Base-by-base conservation (phyloP, 108 stramenopile species). In the Cyclostephanos invisitatus region DNA sequence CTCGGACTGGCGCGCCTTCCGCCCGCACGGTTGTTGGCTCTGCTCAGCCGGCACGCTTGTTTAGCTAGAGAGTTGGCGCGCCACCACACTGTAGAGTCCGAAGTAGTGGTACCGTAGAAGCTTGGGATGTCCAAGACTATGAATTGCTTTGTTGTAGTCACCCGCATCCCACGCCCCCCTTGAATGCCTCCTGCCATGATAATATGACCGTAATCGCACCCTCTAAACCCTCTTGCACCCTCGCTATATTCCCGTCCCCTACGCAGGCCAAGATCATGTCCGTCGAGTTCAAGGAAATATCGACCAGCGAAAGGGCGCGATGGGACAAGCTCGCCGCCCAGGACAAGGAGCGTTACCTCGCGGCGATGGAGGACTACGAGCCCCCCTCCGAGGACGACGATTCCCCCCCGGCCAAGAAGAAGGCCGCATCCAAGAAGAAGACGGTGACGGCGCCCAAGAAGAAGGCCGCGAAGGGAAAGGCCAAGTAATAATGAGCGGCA, bases 341-440 rank as follows among this genome's bases (percentile, higher is more conserved):
- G n/a, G 77, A 78, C 77, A 78, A 78, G 56, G 76, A 70, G 29
- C 62, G 76, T 53, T 77, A 77, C 63, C 62, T 47, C 15, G 61
- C 62, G 35, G 62, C 64, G 24, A 72, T 65, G 69, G 76, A 70
- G 37, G 22, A n/a, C 63, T 65, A 88, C 37, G 76, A 32, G 12
- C 71, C 84, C 3, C 89, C 89, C 15, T 76, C 81, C 44, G 67
- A 68, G 22, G 21, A 28, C 2, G 91, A 88, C 20, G 89, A 88
- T 42, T 83, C 82, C 18, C 80, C 70, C 2, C 64, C 64, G 54
- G 40, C 57, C 17, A 46, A 46, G 44, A 46, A 46, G 44, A 64
- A 65, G 35, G 53, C 28, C 24, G 44, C 18, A 5, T 27, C 25
- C 27, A 64, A 64, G 28, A 64, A 64, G 63, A 68, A 80, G 49